Base-by-base conservation (phyloP, 1,139 yeast species). In the Zygoascus meyerae region DNA sequence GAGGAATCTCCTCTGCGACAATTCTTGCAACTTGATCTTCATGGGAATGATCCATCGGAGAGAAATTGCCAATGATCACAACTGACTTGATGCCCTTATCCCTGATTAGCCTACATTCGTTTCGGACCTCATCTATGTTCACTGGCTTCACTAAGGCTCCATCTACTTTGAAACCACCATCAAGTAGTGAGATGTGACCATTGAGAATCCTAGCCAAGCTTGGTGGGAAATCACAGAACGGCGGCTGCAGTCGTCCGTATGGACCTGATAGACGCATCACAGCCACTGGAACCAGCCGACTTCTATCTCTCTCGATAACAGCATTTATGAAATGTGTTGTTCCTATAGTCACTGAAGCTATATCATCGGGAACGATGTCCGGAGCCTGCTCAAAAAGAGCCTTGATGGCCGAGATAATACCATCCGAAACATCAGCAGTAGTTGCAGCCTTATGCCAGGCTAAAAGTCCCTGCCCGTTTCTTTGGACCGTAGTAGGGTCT, bases 291-390 rank as follows among this genome's bases (percentile, higher is more conserved):
- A 66, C 70, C 48, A 71, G 54, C 16, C 72, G 54, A 7, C 68
- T 65, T 15, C 54, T 51, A 51, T 71, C 74, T 44, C 69, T 66
- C 48, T 71, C 75, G 8, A 72, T 61, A 14, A 72, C 72, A 2
- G 75, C 74, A 58, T 71, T 71, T 49, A 71, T 69, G 58, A 71
- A 71, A 51, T 71, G 75, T 2, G 75, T 71, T 4, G 75, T 71
- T 14, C 75, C 75, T 43, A 71, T 71, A 0, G 74, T 68, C 6
- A 71, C 69, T 2, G 72, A 60, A 6, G 61, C 52, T 1, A 71
- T 65, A 14, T 69, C 67, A 1, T 53, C 38, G 31, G 59, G 63
- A n/a, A 48, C 37, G 14, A 57, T 52, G 28, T 52, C 44, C 5
- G 51, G 42, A 4, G 43, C 40, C 1, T 60, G 60, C 1, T 53